phyloP scores from a whole-genome alignment of 805 yeast species.

The Starmerella floris region DNA sequence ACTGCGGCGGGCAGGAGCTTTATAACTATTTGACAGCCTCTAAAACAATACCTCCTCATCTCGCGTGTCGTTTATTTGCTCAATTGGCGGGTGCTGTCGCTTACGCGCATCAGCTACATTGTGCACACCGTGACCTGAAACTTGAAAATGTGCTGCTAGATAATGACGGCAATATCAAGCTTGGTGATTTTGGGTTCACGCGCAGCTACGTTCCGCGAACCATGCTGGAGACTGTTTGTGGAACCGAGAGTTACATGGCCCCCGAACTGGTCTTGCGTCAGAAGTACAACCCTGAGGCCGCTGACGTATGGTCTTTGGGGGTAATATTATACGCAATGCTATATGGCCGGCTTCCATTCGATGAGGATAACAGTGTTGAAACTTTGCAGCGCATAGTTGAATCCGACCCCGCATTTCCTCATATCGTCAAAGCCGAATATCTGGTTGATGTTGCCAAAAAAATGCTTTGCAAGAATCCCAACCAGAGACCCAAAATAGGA shows the following conservation, averaged over 20 bases:
- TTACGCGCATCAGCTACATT: conserved; percentile 62
- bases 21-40: conserved; percentile 25
- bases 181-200: conserved; percentile 91
- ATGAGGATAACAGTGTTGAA: conserved; percentile 56
- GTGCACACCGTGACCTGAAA: conserved; percentile 70
- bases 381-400: conserved; percentile 49
- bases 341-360: conserved; percentile 83
- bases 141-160: conserved; percentile 70
- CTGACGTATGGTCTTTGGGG: conserved; percentile 89
- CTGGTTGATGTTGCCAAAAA: conserved; percentile 39
- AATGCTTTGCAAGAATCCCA: conserved; percentile 56
- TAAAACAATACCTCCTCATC: conserved; percentile 20
- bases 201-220: conserved; percentile 51
- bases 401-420: conserved; percentile 47
- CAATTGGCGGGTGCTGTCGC: conserved; percentile 49
- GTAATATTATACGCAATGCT: conserved; percentile 73
- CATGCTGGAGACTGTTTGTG: conserved; percentile 72
- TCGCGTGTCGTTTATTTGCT: conserved; percentile 28
- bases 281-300: conserved; percentile 61
- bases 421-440: conserved; percentile 26
- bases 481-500: conserved; percentile 42
- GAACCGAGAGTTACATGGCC: conserved; percentile 93
- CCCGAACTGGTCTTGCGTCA: conserved; percentile 67
- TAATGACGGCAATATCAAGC: conserved; percentile 64
- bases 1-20: conserved; percentile 46